These are phyloP conservation scores for Yamadazyma takamatsuzukensis DNA, from an alignment of 805 yeast genomes.

Conservation along the genomic window DNA sequence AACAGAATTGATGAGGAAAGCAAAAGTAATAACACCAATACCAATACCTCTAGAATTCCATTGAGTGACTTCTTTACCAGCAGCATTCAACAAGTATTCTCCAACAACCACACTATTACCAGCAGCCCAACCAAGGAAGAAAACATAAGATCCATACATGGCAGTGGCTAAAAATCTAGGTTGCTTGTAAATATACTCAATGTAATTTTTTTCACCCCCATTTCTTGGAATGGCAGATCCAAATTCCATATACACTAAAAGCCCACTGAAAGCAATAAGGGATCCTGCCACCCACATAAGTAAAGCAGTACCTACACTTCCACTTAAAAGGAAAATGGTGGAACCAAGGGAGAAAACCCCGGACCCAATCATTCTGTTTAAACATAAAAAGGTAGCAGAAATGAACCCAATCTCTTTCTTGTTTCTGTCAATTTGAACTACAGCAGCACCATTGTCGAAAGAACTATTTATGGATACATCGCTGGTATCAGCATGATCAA, in stretches of 20 bases:
- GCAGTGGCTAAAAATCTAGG: constrained; percentile 68
- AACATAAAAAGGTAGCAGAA: constrained; percentile 47
- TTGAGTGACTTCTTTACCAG: constrained; percentile 59
- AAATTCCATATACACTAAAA: constrained; percentile 74
- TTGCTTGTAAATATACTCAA: constrained; percentile 64
- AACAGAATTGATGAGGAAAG: constrained; percentile 59
- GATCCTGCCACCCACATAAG: constrained; percentile 76
- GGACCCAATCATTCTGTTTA: constrained; percentile 71
- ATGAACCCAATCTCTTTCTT: constrained; percentile 42
- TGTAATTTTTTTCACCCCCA: constrained; percentile 83
- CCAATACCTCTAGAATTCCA: constrained; percentile 82
- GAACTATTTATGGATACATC: constrained; percentile 6
- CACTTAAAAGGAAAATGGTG: constrained; percentile 53
- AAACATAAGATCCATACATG: constrained; percentile 62
- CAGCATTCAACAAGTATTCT: constrained; percentile 71
- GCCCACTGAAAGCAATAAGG: constrained; percentile 51
- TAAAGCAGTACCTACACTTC: constrained; percentile 69
- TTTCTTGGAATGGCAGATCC: constrained; percentile 74
- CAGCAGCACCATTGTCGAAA: constrained; percentile 20
- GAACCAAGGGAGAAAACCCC: constrained; percentile 72
- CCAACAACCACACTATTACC: constrained; percentile 81
- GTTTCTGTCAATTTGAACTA: constrained; percentile 41
- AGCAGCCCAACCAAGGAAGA: constrained; percentile 82
- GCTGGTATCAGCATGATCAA: constrained; percentile 1
- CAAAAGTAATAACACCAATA: constrained; percentile 66